Evolutionary conservation across 495 filamentous ascomycete genomes (phyloP).

Genomic region (Staphylotrichum tortipilum): DNA sequence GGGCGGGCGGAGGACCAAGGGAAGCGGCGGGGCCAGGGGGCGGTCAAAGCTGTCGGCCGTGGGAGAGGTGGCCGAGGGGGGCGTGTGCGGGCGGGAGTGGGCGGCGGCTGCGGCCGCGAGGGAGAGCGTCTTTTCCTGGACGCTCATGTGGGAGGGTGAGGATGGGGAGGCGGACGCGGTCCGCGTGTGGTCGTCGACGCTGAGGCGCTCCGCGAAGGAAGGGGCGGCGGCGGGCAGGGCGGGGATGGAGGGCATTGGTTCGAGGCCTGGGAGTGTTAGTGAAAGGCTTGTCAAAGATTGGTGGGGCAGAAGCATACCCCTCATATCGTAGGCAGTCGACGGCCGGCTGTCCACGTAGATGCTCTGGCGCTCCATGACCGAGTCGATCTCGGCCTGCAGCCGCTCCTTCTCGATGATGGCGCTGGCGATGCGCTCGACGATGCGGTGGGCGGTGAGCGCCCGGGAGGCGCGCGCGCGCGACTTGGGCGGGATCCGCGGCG

Average conservation of each 20-base stretch:
- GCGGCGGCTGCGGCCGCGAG: constrained; percentile 15
- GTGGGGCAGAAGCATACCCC: constrained; percentile 3
- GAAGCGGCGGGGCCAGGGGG: constrained; percentile 44
- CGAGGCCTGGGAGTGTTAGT: constrained; percentile 26
- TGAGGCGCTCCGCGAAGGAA: constrained; percentile 42
- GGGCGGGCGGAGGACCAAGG: constrained; percentile 41
- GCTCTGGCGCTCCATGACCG: constrained; percentile 44
- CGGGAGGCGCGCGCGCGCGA: constrained; percentile 27
- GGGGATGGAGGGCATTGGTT: constrained; percentile 39
- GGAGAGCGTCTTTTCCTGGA: constrained; percentile 12
- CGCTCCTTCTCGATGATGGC: constrained; percentile 44
- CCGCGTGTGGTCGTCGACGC: constrained; percentile 28
- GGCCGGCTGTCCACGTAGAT: constrained; percentile 43
- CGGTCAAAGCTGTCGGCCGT: constrained; percentile 15
- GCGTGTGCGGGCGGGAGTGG: constrained; percentile 12
- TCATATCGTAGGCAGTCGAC: constrained; percentile 30
- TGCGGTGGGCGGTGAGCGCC: constrained; percentile 30
- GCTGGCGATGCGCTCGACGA: constrained; percentile 44
- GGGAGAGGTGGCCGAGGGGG: not conserved
- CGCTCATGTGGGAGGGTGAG: constrained; percentile 14
- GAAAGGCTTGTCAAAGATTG: not conserved
- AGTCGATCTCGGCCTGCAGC: constrained; percentile 45
- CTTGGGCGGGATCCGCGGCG: constrained; percentile 23
- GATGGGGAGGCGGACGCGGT: too few species aligned
- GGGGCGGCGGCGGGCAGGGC: constrained; percentile 39